Conservation (phyloP, 805 yeast species). For the Priceomyces carsonii region DNA sequence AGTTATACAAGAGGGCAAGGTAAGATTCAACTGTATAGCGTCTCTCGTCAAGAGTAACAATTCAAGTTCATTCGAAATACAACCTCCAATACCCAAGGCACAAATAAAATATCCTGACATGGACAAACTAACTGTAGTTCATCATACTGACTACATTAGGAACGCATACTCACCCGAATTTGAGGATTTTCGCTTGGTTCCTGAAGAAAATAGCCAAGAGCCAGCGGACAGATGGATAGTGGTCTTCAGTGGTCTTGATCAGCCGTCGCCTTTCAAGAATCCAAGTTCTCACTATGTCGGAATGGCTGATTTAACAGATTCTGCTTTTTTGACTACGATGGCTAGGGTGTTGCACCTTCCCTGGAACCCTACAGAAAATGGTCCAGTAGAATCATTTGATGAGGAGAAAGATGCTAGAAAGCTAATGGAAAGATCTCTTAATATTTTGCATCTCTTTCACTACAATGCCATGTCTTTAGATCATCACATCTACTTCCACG, state of each 20-base stretch:
- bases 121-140: slow-evolving; percentile 24
- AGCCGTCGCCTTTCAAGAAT: slow-evolving; percentile 19
- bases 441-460: slow-evolving; percentile 38
- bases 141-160: slow-evolving; percentile 38
- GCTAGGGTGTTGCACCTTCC: slow-evolving; percentile 42
- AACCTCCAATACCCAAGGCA: slow-evolving; percentile 17
- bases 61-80: slow-evolving; percentile 14
- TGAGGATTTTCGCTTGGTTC: slow-evolving; percentile 28
- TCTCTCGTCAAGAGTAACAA: slow-evolving; percentile 32
- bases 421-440: slow-evolving; percentile 28
- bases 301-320: slow-evolving; percentile 38
- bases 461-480: slow-evolving; percentile 48
- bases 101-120: slow-evolving; percentile 22
- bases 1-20: slow-evolving; percentile 52
- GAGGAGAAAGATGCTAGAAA: slow-evolving; percentile 30
- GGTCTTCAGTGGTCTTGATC: slow-evolving; percentile 38
- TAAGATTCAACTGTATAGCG: slow-evolving; percentile 54
- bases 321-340: slow-evolving; percentile 41
- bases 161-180: slow-evolving; percentile 42
- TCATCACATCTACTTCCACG: slow-evolving; percentile 45
- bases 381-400: slow-evolving; percentile 32
- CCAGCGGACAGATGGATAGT: slow-evolving; percentile 43
- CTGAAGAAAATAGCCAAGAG: slow-evolving; percentile 29
- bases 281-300: slow-evolving; percentile 34
- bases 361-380: slow-evolving; percentile 41